Evolutionary conservation across 176 grass and related monocot species (phyloP), one percentile per base, ranked within the genome.

Genomic region (Ananas comosus): DNA sequence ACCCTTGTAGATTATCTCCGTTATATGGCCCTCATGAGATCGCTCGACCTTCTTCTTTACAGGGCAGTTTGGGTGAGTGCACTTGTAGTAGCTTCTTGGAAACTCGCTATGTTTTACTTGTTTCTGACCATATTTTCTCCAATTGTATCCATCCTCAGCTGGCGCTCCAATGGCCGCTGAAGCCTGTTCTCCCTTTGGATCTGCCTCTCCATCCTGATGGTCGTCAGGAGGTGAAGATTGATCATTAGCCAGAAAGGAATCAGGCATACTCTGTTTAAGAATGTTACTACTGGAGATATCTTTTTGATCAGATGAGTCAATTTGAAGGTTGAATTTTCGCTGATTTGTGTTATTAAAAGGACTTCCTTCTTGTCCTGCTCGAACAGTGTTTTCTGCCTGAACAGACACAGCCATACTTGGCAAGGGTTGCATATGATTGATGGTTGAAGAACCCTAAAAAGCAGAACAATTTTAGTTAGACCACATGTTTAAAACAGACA

Each of bases 51-150:
- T 96, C 82, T 96, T 96, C 83, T 96, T 96, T 49, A 96, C 86
- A 53, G 52, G 79, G 73, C 93, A 96, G 64, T 50, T 83, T 42
- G 86, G 81, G 25, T 92, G 89, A 19, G 93, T 96, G 86, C 93
- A 96, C 72, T 96, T 96, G 79, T 92, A 96, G 74, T 96, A 96
- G 80, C 93, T 92, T 48, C 93, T 75, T 9, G 93, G 93, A 67
- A 79, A 96, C 77, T 96, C 88, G 59, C 93, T 89, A 85, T 88
- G 83, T 76, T 96, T 96, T 76, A 96, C 88, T 64, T 96, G 93
- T 78, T 96, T 96, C 86, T 96, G 93, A 66, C 93, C 93, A 68
- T 96, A 96, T 69, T 96, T 96, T 84, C 93, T 79, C 93, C 93
- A 96, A 63, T 91, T 87, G 81, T 96, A 92, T 25, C 86, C 89